These are phyloP conservation scores for Cryptococcus sp. DNA, from an alignment of 1,284 basidiomycete genomes.

Conservation along the genomic window DNA sequence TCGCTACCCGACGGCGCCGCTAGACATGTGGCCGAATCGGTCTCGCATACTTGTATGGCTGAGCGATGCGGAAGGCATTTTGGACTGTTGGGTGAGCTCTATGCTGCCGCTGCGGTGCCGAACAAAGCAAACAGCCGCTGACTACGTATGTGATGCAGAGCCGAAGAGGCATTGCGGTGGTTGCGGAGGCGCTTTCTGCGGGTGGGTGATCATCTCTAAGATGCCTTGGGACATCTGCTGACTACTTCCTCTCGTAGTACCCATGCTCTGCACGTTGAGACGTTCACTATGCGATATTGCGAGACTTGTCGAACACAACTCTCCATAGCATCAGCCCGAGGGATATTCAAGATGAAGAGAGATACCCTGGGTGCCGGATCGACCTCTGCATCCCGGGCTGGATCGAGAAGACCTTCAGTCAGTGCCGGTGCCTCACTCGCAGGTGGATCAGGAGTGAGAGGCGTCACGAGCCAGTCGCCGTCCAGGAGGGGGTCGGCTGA, in stretches of 20 bases:
- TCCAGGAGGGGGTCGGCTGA: conserved; percentile 21
- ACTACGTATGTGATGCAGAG: conserved; percentile 27
- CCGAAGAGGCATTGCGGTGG: conserved; percentile 51
- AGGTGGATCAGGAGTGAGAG: conserved; percentile 5
- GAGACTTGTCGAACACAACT: conserved; percentile 43
- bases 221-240: background rate
- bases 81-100: conserved; percentile 44
- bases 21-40: conserved; percentile 45
- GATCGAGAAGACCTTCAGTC: conserved; percentile 7
- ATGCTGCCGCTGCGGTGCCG: background rate
- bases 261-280: conserved; percentile 48
- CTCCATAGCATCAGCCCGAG: conserved; percentile 33
- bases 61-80: conserved; percentile 42
- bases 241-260: conserved; percentile 17
- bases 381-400: conserved; percentile 17
- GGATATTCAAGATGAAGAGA: conserved; percentile 23
- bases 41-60: conserved; percentile 43
- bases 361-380: conserved; percentile 18
- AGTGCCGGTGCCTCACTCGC: background rate
- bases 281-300: conserved; percentile 47
- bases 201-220: conserved; percentile 17
- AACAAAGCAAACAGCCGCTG: background rate
- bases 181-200: conserved; percentile 53
- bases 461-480: background rate
- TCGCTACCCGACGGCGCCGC: conserved; percentile 48